Conservation (phyloP, 2,329 filamentous ascomycete species). For the Rhexocercosporidium sp. region DNA sequence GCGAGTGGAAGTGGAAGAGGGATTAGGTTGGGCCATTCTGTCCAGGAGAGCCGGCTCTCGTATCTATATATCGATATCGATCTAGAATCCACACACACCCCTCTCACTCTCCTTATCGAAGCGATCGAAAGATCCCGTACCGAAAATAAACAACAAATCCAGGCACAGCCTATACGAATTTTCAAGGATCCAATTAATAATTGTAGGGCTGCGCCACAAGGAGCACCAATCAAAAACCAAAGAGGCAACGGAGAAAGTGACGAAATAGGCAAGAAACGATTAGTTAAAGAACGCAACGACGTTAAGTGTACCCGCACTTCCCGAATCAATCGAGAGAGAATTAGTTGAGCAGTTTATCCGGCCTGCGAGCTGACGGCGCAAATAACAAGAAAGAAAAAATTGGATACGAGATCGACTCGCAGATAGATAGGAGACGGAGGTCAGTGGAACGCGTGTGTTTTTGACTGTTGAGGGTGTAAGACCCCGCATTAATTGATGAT, state of each 20-base stretch:
- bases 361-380: not conserved
- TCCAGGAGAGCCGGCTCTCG: conserved; percentile 9
- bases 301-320: not conserved
- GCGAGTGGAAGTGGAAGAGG: not conserved
- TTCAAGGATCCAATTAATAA: conserved; percentile 6
- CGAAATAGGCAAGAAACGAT: too few species aligned
- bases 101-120: not conserved
- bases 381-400: not conserved
- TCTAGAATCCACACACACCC: not conserved
- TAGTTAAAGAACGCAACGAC: too few species aligned
- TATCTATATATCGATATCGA: conserved; percentile 5
- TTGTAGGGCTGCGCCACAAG: conserved; percentile 7
- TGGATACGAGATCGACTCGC: conserved; percentile 19
- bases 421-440: not conserved
- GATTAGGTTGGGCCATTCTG: conserved; percentile 8
- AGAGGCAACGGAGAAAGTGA: too few species aligned
- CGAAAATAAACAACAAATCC: not conserved
- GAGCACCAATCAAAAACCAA: conserved; percentile 11
- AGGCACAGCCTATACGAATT: conserved; percentile 3
- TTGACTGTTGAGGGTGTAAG: not conserved
- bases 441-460: conserved; percentile 7
- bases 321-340: conserved; percentile 5
- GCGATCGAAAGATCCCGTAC: not conserved
- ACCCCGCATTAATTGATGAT: not conserved
- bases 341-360: not conserved